Evolutionary conservation across 441 rosid genomes (phyloP).

Genomic region (Croton setiger): DNA sequence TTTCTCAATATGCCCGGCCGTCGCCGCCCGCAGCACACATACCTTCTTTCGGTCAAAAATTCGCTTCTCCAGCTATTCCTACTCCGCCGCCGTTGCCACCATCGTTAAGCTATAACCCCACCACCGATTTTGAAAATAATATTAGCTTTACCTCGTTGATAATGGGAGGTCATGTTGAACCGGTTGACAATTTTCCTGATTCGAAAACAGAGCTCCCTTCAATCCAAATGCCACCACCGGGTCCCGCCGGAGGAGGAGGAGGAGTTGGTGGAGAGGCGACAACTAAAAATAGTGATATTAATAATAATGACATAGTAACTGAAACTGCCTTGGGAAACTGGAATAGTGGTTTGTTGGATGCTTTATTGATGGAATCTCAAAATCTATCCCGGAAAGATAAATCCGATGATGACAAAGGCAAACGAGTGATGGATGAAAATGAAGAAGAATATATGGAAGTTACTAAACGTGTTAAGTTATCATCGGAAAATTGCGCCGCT

Average conservation of each 20-base stretch:
- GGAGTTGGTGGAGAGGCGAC: conserved; percentile 12
- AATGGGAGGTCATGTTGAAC: conserved; percentile 20
- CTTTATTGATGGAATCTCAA: conserved; percentile 52
- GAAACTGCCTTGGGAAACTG: background rate
- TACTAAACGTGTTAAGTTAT: conserved; percentile 19
- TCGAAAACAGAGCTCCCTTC: conserved; percentile 55
- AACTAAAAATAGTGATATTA: conserved; percentile 3
- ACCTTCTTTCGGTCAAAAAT: conserved; percentile 12
- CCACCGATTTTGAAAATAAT: conserved; percentile 21
- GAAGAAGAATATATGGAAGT: background rate
- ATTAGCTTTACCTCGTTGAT: conserved; percentile 29
- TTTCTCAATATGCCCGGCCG: conserved; percentile 12
- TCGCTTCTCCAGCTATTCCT: background rate
- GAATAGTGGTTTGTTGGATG: conserved; percentile 57
- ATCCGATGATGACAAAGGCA: conserved; percentile 13
- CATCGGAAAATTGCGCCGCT: conserved; percentile 13
- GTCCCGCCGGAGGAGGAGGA: conserved; percentile 22
- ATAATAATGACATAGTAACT: background rate
- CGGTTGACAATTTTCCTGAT: conserved; percentile 12
- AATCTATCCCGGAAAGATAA: conserved; percentile 32
- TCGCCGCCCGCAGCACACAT: conserved; percentile 12
- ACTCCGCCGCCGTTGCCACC: conserved; percentile 8
- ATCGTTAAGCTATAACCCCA: background rate
- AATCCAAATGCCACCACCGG: conserved; percentile 40
- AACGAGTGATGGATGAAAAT: too few species aligned